Evolutionary conservation across 768 basidiomycete species (phyloP).

Genomic region (Tylopilus subfusipes): DNA sequence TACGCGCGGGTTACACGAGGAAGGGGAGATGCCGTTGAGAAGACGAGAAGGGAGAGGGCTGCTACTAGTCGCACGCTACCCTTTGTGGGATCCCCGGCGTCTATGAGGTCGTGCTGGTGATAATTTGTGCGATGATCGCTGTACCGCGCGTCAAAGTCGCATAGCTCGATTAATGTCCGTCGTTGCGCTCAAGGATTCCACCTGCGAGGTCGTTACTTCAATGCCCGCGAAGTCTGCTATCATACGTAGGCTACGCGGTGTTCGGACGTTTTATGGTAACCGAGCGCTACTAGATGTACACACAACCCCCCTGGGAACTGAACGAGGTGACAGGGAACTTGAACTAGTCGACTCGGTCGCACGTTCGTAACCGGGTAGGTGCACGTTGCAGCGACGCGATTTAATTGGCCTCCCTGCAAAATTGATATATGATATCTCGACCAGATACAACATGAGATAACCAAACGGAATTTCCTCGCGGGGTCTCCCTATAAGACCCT

Average conservation of each 20-base stretch:
- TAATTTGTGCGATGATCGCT: too few species aligned
- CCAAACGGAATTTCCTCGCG: neutral
- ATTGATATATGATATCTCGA: neutral
- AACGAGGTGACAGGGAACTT: too few species aligned
- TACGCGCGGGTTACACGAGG: neutral
- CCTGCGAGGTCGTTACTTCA: neutral
- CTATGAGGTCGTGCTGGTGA: too few species aligned
- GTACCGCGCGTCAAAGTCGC: too few species aligned
- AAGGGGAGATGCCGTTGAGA: neutral
- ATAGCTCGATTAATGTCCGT: too few species aligned
- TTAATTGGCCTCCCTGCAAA: neutral
- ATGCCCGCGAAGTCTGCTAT: neutral
- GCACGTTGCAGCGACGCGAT: neutral
- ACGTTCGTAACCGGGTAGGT: neutral
- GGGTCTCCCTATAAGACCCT: conserved; percentile 7
- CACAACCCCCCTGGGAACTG: too few species aligned
- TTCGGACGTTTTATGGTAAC: too few species aligned
- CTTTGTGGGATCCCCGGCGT: too few species aligned
- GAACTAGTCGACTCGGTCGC: neutral
- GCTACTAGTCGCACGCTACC: too few species aligned
- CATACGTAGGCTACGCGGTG: neutral
- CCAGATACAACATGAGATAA: neutral
- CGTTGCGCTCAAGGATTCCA: too few species aligned
- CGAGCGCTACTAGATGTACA: too few species aligned
- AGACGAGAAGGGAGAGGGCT: too few species aligned